phyloP scores from a whole-genome alignment of 805 yeast species.

The Kuraishia capsulata region DNA sequence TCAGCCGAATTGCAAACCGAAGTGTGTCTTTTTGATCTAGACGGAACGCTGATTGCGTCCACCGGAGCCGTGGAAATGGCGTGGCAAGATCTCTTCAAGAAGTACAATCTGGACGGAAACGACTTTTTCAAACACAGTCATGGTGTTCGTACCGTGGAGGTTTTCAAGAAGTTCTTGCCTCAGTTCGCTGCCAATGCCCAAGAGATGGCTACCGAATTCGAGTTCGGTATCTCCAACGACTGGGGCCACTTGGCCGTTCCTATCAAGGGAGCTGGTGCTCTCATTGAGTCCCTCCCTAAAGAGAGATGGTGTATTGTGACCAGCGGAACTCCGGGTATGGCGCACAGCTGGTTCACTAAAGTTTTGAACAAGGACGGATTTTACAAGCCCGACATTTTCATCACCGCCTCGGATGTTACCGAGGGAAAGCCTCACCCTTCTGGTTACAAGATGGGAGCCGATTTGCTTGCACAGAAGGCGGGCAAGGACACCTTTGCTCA shows the following conservation, averaged over 20 bases:
- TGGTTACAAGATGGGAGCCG: constrained; percentile 61
- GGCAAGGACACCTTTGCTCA: constrained; percentile 16
- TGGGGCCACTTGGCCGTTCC: constrained; percentile 68
- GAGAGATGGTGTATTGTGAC: constrained; percentile 84
- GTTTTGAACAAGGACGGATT: constrained; percentile 41
- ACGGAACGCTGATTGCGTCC: constrained; percentile 80
- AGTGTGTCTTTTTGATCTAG: constrained; percentile 61
- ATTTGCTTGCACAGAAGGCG: constrained; percentile 30
- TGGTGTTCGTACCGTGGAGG: constrained; percentile 79
- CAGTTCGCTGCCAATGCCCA: constrained; percentile 59
- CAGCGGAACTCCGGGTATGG: constrained; percentile 71
- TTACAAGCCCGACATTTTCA: constrained; percentile 59
- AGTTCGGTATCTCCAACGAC: constrained; percentile 59
- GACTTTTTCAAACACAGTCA: constrained; percentile 68
- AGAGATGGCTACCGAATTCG: constrained; percentile 42
- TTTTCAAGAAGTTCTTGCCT: constrained; percentile 66
- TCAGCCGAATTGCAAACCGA: background rate
- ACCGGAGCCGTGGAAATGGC: constrained; percentile 76
- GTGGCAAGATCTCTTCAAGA: constrained; percentile 67
- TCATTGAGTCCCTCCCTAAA: constrained; percentile 47
- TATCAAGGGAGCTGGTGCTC: constrained; percentile 65
- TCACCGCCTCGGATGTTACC: constrained; percentile 73
- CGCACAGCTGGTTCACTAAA: constrained; percentile 65
- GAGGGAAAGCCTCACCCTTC: constrained; percentile 84
- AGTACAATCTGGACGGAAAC: constrained; percentile 52